Conservation (phyloP, 768 basidiomycete genomes). For the Boletus vinaceobasis region DNA sequence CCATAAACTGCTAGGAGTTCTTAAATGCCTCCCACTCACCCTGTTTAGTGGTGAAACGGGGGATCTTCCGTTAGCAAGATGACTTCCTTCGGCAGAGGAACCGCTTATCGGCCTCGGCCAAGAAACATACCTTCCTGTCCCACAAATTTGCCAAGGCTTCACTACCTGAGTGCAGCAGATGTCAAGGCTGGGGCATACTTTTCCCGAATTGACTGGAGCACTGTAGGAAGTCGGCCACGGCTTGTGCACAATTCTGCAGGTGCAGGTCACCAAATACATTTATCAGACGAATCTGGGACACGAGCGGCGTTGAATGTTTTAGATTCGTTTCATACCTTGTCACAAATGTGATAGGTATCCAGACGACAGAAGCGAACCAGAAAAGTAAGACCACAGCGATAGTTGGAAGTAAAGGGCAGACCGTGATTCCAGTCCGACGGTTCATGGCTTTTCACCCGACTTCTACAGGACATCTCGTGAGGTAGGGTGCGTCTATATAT, state of each 20-base stretch:
- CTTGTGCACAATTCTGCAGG: background rate
- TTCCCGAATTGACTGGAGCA: background rate
- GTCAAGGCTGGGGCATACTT: background rate
- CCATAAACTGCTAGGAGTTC: background rate
- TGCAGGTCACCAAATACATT: background rate
- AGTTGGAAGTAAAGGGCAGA: background rate
- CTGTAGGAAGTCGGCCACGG: background rate
- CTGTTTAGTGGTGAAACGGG: background rate
- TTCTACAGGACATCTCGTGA: background rate
- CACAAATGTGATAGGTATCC: background rate
- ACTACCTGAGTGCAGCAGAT: background rate
- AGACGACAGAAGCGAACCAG: background rate
- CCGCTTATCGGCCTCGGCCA: background rate
- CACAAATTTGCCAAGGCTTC: background rate
- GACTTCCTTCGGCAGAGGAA: background rate
- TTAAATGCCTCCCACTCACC: slow-evolving; percentile 2
- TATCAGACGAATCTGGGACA: background rate
- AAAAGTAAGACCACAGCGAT: background rate
- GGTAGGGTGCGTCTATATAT: slow-evolving; percentile 7
- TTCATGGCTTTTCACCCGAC: background rate
- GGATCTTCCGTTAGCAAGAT: background rate
- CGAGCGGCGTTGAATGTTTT: background rate
- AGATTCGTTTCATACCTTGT: background rate
- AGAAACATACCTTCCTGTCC: background rate
- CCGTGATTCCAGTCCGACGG: background rate